phyloP scores from a whole-genome alignment of 2,329 filamentous ascomycete species.

The Rachicladosporium sp. region DNA sequence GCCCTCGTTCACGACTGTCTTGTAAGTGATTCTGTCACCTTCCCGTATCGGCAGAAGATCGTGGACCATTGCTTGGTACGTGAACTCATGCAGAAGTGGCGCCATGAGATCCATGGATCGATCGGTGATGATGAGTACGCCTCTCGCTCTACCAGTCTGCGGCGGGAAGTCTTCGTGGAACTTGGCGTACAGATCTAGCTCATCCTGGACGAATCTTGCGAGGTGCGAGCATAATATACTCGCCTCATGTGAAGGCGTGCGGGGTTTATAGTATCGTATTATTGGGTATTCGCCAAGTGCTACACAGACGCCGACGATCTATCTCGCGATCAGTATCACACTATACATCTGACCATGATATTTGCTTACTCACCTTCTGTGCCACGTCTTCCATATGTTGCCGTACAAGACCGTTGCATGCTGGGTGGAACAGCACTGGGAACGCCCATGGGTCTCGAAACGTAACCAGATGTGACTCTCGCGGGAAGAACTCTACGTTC shows the following conservation, averaged over 20 bases:
- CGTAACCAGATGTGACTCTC: slow-evolving; percentile 81
- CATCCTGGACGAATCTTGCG: slow-evolving; percentile 80
- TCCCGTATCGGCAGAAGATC: slow-evolving; percentile 83
- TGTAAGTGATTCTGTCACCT: slow-evolving; percentile 76
- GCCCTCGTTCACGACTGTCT: slow-evolving; percentile 66
- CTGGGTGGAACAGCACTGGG: slow-evolving; percentile 78
- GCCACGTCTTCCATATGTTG: slow-evolving; percentile 74
- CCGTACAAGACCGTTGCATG: slow-evolving; percentile 72
- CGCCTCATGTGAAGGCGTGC: slow-evolving; percentile 62
- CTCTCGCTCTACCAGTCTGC: slow-evolving; percentile 62
- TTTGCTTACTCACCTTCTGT: slow-evolving; percentile 44
- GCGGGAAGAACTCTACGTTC: slow-evolving; percentile 77
- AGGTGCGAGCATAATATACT: slow-evolving; percentile 77
- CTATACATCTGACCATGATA: no score
- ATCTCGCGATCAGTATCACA: no score
- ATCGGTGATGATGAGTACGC: slow-evolving; percentile 76
- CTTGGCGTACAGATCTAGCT: slow-evolving; percentile 79
- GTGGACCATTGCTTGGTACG: slow-evolving; percentile 96
- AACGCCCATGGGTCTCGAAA: slow-evolving; percentile 96
- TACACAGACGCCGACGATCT: slow-evolving; percentile 76
- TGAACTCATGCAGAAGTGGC: slow-evolving; percentile 88
- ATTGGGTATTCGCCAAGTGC: slow-evolving; percentile 87
- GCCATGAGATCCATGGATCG: slow-evolving; percentile 85
- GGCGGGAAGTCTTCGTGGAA: slow-evolving; percentile 78
- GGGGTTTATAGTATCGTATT: slow-evolving; percentile 79